phyloP scores from a whole-genome alignment of 257 asterid genomes.

The Parsonsia alboflavescens region DNA sequence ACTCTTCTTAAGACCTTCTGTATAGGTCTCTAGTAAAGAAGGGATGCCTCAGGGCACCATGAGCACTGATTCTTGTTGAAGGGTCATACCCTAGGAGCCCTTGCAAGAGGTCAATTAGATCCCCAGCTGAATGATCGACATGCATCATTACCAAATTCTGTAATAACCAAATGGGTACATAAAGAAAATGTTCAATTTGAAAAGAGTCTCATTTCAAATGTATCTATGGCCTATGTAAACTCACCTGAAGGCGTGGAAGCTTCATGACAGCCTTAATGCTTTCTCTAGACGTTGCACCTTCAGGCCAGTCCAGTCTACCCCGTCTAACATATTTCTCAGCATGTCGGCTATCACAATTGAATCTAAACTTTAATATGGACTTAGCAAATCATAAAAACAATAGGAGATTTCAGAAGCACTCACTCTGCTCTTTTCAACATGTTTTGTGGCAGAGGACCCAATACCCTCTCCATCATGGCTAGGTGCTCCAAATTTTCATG shows the following conservation, averaged over 20 bases:
- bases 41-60: conserved; percentile 43
- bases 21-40: conserved; percentile 36
- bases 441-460: conserved; percentile 43
- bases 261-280: conserved; percentile 44
- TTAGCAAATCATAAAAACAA: neutral
- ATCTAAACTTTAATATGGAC: neutral
- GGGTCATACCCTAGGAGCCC: conserved; percentile 47
- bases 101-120: conserved; percentile 43
- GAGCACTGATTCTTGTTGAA: conserved; percentile 35
- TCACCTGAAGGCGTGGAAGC: conserved; percentile 48
- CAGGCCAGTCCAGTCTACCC: conserved; percentile 53
- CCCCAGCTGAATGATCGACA: conserved; percentile 52
- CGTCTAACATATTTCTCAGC: conserved; percentile 47
- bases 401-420: conserved; percentile 16
- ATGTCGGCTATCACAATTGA: conserved; percentile 33
- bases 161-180: neutral
- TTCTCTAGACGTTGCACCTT: conserved; percentile 50
- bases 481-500: conserved; percentile 50
- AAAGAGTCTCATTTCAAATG: neutral
- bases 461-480: conserved; percentile 54
- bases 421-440: conserved; percentile 48
- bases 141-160: conserved; percentile 54
- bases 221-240: neutral
- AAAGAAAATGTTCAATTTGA: neutral
- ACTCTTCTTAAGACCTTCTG: conserved; percentile 20